Evolutionary conservation across 2,329 filamentous ascomycete species (phyloP), one percentile per base, ranked within the genome.

Genomic region (Pestalotiopsis sp.): DNA sequence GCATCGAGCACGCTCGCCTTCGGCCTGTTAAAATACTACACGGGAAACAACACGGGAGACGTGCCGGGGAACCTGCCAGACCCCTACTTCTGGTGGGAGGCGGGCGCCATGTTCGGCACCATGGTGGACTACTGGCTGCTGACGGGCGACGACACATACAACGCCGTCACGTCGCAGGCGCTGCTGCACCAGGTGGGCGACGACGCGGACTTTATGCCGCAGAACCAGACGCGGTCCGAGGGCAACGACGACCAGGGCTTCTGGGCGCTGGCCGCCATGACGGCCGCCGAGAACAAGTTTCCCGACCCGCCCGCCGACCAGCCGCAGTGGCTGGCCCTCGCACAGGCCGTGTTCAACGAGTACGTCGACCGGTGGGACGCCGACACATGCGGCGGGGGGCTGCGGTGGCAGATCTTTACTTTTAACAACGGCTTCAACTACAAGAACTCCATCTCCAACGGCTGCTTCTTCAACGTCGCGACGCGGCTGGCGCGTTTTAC

Each of bases 331-430:
- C 80, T 91, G n/a, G 84, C 84, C 30, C 82, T 92, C 65, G 88
- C 87, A 1, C 87, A 89, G 71, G 88, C 86, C 2, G 88, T 90
- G 0, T 92, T 90, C 76, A 88, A 90, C 73, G 86, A 85, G 4
- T 88, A 91, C 73, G 84, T 84, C 1, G 82, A 86, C 44, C 82
- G 88, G 24, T 89, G 87, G 83, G 86, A 91, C 71, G 80, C 75
- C 0, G 71, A 76, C 0, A 82, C 82, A 0, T 92, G 90, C 74
- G 82, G 81, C 60, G 89, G 89, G 65, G 90, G 90, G 4, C 74
- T 92, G 70, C 84, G 86, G 70, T 92, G 90, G 90, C 90, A 92
- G 78, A 87, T 91, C 64, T 89, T 85, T 76, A 78, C 84, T 2
- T 85, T 83, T 72, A 89, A 90, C 72, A 82, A 78, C 38, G 89